Evolutionary conservation across 768 basidiomycete genomes (phyloP).

Genomic region (Lactarius trivialis): DNA sequence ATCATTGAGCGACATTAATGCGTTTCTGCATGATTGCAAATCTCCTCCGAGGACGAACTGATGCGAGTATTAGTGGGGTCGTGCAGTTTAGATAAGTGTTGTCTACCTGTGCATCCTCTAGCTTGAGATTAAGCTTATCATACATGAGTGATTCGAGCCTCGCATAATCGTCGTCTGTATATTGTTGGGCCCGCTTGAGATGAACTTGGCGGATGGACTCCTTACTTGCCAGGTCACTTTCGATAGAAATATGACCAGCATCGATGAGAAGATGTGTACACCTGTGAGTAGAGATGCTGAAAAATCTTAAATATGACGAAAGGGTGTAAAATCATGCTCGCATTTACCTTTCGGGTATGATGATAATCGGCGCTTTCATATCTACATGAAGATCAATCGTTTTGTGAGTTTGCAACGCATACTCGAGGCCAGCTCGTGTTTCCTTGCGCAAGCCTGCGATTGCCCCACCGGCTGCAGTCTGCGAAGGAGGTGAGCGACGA

Average conservation of each 20-base stretch:
- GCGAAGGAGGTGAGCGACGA: slow-evolving; percentile 6
- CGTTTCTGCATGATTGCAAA: slow-evolving; percentile 73
- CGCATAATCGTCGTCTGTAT: slow-evolving; percentile 80
- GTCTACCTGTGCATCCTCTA: slow-evolving; percentile 84
- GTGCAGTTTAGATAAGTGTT: not conserved
- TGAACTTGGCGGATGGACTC: slow-evolving; percentile 69
- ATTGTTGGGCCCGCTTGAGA: slow-evolving; percentile 76
- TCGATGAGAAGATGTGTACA: slow-evolving; percentile 89
- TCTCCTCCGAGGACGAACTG: slow-evolving; percentile 88
- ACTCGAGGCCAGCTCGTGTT: slow-evolving; percentile 89
- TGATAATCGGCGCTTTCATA: slow-evolving; percentile 93
- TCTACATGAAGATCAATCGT: slow-evolving; percentile 96
- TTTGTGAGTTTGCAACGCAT: slow-evolving; percentile 88
- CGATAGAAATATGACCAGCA: slow-evolving; percentile 93
- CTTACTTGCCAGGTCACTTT: slow-evolving; percentile 85
- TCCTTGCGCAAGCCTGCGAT: slow-evolving; percentile 91
- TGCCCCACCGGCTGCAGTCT: slow-evolving; percentile 90
- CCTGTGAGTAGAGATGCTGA: slow-evolving; percentile 64
- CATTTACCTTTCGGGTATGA: slow-evolving; percentile 85
- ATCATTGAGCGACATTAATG: slow-evolving; percentile 51
- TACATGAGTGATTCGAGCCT: slow-evolving; percentile 92
- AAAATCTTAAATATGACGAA: slow-evolving; percentile 7
- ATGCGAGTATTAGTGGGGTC: not conserved
- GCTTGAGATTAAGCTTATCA: slow-evolving; percentile 75
- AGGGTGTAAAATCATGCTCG: slow-evolving; percentile 5